phyloP scores from a whole-genome alignment of 1,284 basidiomycete species.

The Cerrena zonata region DNA sequence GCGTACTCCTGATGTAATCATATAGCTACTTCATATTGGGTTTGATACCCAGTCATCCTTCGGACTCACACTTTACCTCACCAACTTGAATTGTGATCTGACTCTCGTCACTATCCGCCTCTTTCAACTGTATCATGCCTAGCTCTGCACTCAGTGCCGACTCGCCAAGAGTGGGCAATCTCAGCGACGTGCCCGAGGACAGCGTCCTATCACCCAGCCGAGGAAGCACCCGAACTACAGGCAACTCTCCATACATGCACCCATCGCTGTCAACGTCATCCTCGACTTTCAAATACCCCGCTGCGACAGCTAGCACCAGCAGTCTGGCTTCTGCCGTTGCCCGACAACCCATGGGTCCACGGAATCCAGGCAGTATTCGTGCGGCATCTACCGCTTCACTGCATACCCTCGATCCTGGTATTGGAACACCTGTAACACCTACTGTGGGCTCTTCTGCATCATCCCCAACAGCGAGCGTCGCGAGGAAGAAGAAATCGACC shows the following conservation, averaged over 20 bases:
- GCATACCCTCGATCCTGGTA: conserved; percentile 5
- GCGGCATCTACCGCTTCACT: conserved; percentile 19
- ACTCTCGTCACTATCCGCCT: too few species aligned
- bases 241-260: conserved; percentile 27
- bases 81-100: too few species aligned
- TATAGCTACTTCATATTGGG: too few species aligned
- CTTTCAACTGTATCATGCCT: too few species aligned
- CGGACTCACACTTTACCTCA: too few species aligned
- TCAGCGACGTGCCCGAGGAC: conserved; percentile 42
- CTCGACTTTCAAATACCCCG: conserved; percentile 23
- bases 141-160: conserved; percentile 11
- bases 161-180: conserved; percentile 19
- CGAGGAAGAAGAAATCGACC: not conserved
- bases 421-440: conserved; percentile 1
- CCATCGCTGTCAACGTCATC: conserved; percentile 25
- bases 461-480: not conserved
- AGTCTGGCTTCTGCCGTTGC: conserved; percentile 23
- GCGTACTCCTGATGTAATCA: too few species aligned
- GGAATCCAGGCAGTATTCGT: conserved; percentile 17
- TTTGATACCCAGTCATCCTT: too few species aligned
- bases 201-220: conserved; percentile 24
- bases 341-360: conserved; percentile 14
- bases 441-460: conserved; percentile 7
- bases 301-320: conserved; percentile 18
- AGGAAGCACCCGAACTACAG: conserved; percentile 11